Evolutionary conservation across 805 yeast genomes (phyloP), one percentile per base, ranked within the genome.

Genomic region (Hanseniaspora lindneri): DNA sequence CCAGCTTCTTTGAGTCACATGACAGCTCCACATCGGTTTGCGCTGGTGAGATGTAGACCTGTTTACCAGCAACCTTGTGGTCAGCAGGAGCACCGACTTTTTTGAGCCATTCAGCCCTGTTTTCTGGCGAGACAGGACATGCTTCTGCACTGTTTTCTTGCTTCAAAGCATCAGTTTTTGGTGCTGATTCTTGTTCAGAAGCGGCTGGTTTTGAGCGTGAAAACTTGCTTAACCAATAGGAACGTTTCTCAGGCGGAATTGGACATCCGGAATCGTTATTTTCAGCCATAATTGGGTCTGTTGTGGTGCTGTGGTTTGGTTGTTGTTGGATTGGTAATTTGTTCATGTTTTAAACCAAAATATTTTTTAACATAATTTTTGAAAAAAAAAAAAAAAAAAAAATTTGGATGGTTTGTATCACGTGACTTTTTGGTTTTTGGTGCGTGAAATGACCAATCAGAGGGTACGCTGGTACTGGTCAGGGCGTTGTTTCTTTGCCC

Each of bases 191-290:
- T 9, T 8, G 11, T 17, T 41, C 51, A 37, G 8, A 19, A 19
- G 27, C 39, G 4, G 44, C 39, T 13, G 13, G 24, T 13, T 39
- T 46, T 3, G 44, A 32, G 6, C 44, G 36, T n/a, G 50, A 34
- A 16, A 33, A 27, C 16, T 47, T 47, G 27, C 43, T 25, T 20
- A 76, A 58, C 87, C 87, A 81, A 29, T 67, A 68, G 37, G 71
- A 71, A 51, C 83, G 64, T 3, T 83, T 71, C 14, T 60, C 60
- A 53, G 74, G 82, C 54, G 79, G 84, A 21, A 83, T 87, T 1
- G 89, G 89, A 58, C 89, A 83, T 51, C 66, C 69, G n/a, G 40
- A 25, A 14, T 47, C 50, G 17, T 44, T 35, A 13, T 27, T 27
- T 9, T 27, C 39, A 14, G 36, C n/a, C 44, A 32, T 32, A 11